A percentile compares a stretch with the other conserved stretches of the same genome.
phyloP scores from a whole-genome alignment of 208 protist species.

The Porcisia hertigi region DNA sequence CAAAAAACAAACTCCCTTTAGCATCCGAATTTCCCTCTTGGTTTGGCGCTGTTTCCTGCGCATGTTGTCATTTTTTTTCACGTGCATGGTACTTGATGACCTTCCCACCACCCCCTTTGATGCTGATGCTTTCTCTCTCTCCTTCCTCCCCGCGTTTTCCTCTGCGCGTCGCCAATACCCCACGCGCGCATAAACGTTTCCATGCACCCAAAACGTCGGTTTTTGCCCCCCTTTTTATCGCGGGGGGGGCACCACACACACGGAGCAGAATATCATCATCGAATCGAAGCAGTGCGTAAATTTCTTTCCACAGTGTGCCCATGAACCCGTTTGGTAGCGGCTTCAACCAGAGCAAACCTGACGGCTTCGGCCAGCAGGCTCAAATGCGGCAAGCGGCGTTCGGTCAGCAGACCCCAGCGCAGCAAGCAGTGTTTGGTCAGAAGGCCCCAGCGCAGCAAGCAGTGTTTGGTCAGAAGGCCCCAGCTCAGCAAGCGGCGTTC shows the following conservation, averaged over 20 bases:
- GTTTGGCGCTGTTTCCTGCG: not conserved
- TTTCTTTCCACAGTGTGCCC: not conserved
- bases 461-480: conserved; percentile 49
- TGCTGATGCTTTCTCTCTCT: not conserved
- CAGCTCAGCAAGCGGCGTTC: conserved; percentile 38
- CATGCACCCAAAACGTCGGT: not conserved
- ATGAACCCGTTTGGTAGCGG: conserved; percentile 33
- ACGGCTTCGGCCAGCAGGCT: conserved; percentile 39
- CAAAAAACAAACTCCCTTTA: not conserved
- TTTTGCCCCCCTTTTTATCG: not conserved
- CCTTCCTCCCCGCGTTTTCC: too few species aligned
- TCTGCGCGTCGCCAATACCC: too few species aligned
- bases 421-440: conserved; percentile 24
- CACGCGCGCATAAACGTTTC: too few species aligned
- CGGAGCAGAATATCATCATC: not conserved
- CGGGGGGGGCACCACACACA: not conserved
- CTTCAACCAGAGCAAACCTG: conserved; percentile 32
- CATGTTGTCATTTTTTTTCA: not conserved
- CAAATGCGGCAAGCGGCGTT: conserved; percentile 31
- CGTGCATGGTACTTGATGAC: not conserved
- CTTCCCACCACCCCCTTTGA: not conserved
- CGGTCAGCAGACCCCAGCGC: conserved; percentile 32
- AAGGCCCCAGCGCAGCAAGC: conserved; percentile 1
- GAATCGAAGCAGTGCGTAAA: not conserved
- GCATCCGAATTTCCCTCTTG: not conserved